Evolutionary conservation across 2,329 filamentous ascomycete species (phyloP), one percentile per base, ranked within the genome.

Genomic region (Lasiodiplodia gonubiensis): DNA sequence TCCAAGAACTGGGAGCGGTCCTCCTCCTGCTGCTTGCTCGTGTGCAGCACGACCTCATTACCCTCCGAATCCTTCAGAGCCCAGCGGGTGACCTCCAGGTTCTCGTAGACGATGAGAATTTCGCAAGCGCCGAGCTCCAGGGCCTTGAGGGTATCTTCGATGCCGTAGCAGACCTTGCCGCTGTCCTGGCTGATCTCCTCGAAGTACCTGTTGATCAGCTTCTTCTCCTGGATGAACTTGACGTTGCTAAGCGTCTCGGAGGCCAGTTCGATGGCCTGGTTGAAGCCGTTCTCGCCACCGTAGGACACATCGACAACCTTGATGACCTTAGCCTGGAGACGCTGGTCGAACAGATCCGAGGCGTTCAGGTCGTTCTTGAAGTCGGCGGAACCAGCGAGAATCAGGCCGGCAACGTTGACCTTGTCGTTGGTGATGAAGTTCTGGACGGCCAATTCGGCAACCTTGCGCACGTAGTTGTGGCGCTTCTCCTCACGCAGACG

Each of bases 201-300:
- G 76, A 99, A 99, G 86, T 99, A 99, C 79, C 92, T 93, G 80
- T 94, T 94, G 77, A 99, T 99, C 70, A 99, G 89, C 85, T 97
- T 99, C 91, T 99, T 99, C 87, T 99, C 95, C 83, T 99, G 95
- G 80, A 99, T 97, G 81, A 99, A 99, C 84, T 99, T 99, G 87
- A 99, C 95, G 79, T 98, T 99, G 82, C 94, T 92, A 57, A 99
- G 88, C 8, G 95, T 99, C 85, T 99, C 96, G 8, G 93, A 88
- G 30, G 95, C 91, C 75, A 99, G 82, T 79, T 99, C 95, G 71
- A 99, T 99, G 69, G 95, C 95, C 84, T 99, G 96, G 85, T 99
- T 99, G 88, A 99, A 99, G 55, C 95, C 95, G 85, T 98, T 98
- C 84, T 99, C 96, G 74, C 95, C 95, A 80, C 95, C 95, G 76